Evolutionary conservation across 2,329 filamentous ascomycete species (phyloP).

Genomic region (Parascedosporium putredinis): DNA sequence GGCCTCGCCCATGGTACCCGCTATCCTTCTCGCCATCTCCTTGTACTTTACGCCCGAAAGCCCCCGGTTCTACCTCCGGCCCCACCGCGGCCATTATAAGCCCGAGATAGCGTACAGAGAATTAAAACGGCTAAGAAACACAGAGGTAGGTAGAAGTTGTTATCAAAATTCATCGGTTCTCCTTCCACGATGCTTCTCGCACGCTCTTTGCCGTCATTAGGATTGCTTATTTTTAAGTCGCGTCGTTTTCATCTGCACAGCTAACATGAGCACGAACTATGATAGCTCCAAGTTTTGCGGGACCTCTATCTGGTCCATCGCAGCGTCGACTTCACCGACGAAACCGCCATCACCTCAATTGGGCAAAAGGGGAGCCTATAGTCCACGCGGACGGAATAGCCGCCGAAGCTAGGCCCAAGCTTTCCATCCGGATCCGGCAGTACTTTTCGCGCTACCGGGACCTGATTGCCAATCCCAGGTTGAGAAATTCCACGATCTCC

Average conservation of each 20-base stretch:
- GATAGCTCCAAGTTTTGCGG: constrained; percentile 30
- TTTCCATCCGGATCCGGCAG: not conserved
- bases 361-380: not conserved
- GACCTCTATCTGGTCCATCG: constrained; percentile 30
- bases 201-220: not conserved
- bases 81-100: constrained; percentile 22
- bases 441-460: constrained; percentile 5
- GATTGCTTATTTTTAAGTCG: not conserved
- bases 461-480: constrained; percentile 10
- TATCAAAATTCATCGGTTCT: too few species aligned
- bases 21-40: constrained; percentile 20
- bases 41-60: constrained; percentile 29
- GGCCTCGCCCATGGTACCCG: constrained; percentile 24
- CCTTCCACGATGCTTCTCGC: too few species aligned
- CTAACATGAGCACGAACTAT: too few species aligned
- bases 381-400: not conserved
- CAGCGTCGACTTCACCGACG: not conserved
- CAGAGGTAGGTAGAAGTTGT: too few species aligned
- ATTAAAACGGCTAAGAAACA: constrained; percentile 25
- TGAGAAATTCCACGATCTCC: constrained; percentile 22
- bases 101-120: constrained; percentile 23
- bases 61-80: constrained; percentile 28
- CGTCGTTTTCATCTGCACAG: not conserved
- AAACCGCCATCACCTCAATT: not conserved
- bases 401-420: not conserved